Conservation (phyloP, 192 early-diverging fungal genomes). For the Coemansia sp. region DNA sequence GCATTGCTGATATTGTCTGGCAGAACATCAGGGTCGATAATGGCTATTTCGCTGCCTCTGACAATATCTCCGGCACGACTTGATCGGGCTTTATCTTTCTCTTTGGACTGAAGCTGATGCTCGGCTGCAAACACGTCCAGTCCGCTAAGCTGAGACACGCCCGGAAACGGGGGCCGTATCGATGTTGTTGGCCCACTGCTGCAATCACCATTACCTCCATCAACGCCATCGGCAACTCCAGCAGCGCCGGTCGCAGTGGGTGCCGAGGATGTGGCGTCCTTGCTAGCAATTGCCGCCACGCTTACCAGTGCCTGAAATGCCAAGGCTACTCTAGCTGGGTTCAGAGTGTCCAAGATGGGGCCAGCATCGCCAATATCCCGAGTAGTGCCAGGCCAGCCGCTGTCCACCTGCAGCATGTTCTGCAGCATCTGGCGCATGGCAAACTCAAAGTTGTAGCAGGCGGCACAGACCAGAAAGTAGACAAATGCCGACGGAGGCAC, state of each 20-base stretch:
- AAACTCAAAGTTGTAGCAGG: slow-evolving; percentile 55
- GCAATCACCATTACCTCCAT: neutral
- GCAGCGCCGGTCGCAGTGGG: neutral
- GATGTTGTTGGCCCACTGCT: neutral
- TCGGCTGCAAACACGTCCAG: slow-evolving; percentile 31
- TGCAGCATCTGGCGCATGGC: slow-evolving; percentile 40
- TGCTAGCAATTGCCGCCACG: slow-evolving; percentile 45
- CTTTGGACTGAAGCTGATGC: neutral
- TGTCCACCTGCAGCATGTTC: slow-evolving; percentile 49
- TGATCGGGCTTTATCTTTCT: neutral
- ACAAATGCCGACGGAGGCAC: slow-evolving; percentile 48
- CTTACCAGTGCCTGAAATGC: slow-evolving; percentile 46
- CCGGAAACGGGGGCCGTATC: slow-evolving; percentile 39
- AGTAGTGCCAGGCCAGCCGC: slow-evolving; percentile 49
- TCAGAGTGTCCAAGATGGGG: slow-evolving; percentile 45
- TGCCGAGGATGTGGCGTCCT: neutral
- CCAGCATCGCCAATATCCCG: slow-evolving; percentile 38
- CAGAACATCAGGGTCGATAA: slow-evolving; percentile 20
- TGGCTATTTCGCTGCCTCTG: slow-evolving; percentile 2
- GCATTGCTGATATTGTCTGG: slow-evolving; percentile 38
- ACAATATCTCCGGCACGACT: neutral
- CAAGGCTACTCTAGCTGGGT: slow-evolving; percentile 42
- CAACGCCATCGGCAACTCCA: slow-evolving; percentile 1
- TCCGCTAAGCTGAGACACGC: slow-evolving; percentile 41
- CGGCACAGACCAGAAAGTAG: slow-evolving; percentile 50